These are phyloP conservation scores for Discostella pseudostelligera DNA, from an alignment of 108 stramenopile genomes.

Conservation along the genomic window DNA sequence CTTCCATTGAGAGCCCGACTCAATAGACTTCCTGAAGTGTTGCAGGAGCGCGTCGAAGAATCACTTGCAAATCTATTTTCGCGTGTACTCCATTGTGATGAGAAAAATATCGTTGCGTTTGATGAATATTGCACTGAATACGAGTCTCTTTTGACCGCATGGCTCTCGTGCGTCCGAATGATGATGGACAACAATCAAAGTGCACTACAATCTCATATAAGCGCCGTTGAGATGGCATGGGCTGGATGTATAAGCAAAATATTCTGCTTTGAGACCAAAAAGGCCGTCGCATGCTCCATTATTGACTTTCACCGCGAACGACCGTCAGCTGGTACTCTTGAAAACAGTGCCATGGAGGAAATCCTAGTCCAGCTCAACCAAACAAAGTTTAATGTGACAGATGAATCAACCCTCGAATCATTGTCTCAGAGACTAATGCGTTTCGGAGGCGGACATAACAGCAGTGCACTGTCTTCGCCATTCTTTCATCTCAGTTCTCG, in stretches of 20 bases:
- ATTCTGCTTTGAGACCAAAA: slow-evolving; percentile 30
- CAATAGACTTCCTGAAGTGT: slow-evolving; percentile 13
- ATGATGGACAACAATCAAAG: slow-evolving; percentile 1
- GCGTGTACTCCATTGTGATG: slow-evolving; percentile 17
- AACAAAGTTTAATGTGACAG: slow-evolving; percentile 16
- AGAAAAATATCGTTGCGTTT: neutral
- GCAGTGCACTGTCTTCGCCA: slow-evolving; percentile 14
- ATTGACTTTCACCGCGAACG: slow-evolving; percentile 9
- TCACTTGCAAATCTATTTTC: slow-evolving; percentile 24
- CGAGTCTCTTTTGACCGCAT: slow-evolving; percentile 28
- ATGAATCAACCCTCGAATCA: slow-evolving; percentile 28
- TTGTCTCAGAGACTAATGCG: slow-evolving; percentile 18
- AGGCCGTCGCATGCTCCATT: slow-evolving; percentile 20
- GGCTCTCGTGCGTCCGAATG: slow-evolving; percentile 29
- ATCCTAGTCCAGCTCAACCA: slow-evolving; percentile 11
- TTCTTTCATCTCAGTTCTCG: slow-evolving; percentile 32
- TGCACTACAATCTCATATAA: neutral
- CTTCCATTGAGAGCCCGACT: slow-evolving; percentile 27
- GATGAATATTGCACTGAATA: slow-evolving; percentile 22
- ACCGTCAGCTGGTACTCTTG: neutral
- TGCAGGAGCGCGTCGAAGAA: slow-evolving; percentile 25
- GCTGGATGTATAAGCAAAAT: slow-evolving; percentile 32
- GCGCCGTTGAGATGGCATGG: slow-evolving; percentile 27
- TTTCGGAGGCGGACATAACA: slow-evolving; percentile 11
- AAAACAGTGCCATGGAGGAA: slow-evolving; percentile 9